A percentile compares a stretch with the other conserved stretches of the same genome.
phyloP scores from a whole-genome alignment of 1,284 basidiomycete genomes.

The Sporisorium scitamineum region DNA sequence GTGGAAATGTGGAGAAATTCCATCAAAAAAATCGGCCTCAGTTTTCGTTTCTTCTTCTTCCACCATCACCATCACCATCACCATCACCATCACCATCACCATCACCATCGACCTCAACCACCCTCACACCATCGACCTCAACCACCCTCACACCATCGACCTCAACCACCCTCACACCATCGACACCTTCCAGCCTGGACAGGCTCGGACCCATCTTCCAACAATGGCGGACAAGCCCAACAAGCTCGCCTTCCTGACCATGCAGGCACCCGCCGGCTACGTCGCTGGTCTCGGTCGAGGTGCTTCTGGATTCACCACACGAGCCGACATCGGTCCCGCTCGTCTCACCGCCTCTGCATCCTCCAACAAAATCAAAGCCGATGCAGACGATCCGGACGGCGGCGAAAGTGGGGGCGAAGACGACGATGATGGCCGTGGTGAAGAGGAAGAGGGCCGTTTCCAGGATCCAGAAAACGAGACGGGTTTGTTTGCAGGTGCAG shows the following conservation, averaged over 20 bases:
- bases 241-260: conserved; percentile 63
- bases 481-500: conserved; percentile 92
- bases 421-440: conserved; percentile 76
- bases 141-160: not conserved
- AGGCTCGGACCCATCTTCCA: not conserved
- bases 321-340: conserved; percentile 98
- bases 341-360: conserved; percentile 77
- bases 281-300: conserved; percentile 68
- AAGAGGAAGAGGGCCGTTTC: conserved; percentile 85
- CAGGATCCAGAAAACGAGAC: conserved; percentile 98
- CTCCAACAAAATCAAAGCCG: conserved; percentile 4
- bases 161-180: not conserved
- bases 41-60: conserved; percentile 1
- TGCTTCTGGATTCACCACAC: conserved; percentile 97
- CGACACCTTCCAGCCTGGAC: conserved; percentile 4
- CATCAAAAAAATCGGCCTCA: not conserved
- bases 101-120: conserved; percentile 5
- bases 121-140: conserved; percentile 5
- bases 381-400: conserved; percentile 28
- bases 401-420: conserved; percentile 14
- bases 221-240: conserved; percentile 58
- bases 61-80: not conserved
- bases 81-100: not conserved
- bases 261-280: conserved; percentile 67
- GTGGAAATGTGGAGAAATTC: conserved; percentile 21